Evolutionary conservation across 2,329 filamentous ascomycete genomes (phyloP), one percentile per base, ranked within the genome.

Genomic region (Colletotrichum cuscutae): DNA sequence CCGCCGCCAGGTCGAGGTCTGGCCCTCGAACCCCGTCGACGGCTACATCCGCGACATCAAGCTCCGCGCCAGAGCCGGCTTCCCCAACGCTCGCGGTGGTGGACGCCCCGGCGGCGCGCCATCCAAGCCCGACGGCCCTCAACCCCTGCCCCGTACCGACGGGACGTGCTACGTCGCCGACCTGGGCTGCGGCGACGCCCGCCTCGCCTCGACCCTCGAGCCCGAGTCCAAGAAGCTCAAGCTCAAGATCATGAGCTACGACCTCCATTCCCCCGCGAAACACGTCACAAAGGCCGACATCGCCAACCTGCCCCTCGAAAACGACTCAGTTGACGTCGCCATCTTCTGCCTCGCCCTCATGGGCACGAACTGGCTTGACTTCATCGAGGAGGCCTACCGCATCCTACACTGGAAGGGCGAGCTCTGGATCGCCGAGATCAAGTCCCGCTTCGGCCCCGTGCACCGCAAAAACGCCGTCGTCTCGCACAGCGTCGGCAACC

Each of bases 341-440:
- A 92, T 99, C 77, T 98, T 98, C 86, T 99, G 97, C 82, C 89
- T 99, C 37, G 97, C 96, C 62, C 90, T 99, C 72, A 99, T 99
- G 97, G 97, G 97, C 79, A 99, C 97, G 68, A 99, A 99, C 85
- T 99, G 97, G 96, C 89, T 97, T 65, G 92, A 95, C 77, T 98
- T 99, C 81, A 90, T 99, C 78, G 97, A 98, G 84, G 97, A 99
- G 85, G 96, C 96, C 15, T 97, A 95, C 86, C 92, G 97, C 66
- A 88, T 98, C 64, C 89, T 99, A 74, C 93, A 95, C 79, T 95
- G 95, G 89, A 96, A 97, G 80, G 97, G 97, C 76, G 97, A 99
- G 86, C 91, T 98, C 66, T 99, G 97, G 97, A 90, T 99, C 64
- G 94, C 95, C 60, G 97, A 99, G 85, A 98, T 99, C 84, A 98